phyloP scores from a whole-genome alignment of 306 rosid genomes.

The Rosa chinensis region DNA sequence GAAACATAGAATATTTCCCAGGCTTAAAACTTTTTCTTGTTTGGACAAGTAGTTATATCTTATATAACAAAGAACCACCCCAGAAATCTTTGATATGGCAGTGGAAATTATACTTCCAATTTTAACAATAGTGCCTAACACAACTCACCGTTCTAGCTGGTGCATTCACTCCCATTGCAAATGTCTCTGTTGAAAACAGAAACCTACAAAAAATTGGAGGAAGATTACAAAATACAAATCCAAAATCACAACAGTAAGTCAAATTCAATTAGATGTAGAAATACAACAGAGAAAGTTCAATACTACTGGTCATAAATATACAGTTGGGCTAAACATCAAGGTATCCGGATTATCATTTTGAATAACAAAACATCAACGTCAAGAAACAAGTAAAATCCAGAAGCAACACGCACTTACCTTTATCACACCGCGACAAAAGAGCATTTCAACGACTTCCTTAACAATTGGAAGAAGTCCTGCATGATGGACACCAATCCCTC shows the following conservation, averaged over 20 bases:
- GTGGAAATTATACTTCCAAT: constrained; percentile 4
- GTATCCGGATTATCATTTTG: not conserved
- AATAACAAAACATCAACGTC: not conserved
- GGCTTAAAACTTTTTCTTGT: not conserved
- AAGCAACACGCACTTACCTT: constrained; percentile 51
- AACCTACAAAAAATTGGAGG: constrained; percentile 49
- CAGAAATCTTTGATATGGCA: not conserved
- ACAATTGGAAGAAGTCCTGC: constrained; percentile 99
- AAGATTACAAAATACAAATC: not conserved
- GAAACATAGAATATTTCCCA: not conserved
- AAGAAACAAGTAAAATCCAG: constrained; percentile 16
- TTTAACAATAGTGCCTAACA: constrained; percentile 25
- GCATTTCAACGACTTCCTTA: constrained; percentile 99
- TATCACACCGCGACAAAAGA: constrained; percentile 93
- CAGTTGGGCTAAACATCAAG: constrained; percentile 13
- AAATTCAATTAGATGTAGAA: constrained; percentile 2
- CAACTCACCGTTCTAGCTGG: constrained; percentile 94
- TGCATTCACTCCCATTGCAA: constrained; percentile 99
- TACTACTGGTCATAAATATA: not conserved
- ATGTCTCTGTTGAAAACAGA: constrained; percentile 94
- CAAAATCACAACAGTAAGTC: not conserved
- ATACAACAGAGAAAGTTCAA: not conserved
- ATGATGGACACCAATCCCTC: constrained; percentile 98
- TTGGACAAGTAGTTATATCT: not conserved
- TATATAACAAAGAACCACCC: not conserved